Base-by-base conservation (phyloP, 352 stramenopile genomes). In the Phytopythium mirpurense region DNA sequence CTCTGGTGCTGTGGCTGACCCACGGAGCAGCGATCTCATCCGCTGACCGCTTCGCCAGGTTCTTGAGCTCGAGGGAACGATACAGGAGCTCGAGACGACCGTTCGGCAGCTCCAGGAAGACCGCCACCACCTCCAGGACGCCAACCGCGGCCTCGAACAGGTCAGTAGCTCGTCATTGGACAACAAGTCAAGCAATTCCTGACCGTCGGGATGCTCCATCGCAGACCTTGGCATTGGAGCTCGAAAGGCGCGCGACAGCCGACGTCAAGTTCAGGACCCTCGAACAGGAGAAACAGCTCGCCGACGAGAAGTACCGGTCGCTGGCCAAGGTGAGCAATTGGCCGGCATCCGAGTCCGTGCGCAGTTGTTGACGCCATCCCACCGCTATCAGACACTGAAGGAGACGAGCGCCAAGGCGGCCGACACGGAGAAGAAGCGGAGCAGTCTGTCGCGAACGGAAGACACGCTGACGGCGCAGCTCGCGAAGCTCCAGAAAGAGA, bases 221-320 rank as follows among this genome's bases (percentile, higher is more conserved):
- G 23, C 32, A 70, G 59, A 41, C 14, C 41, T 47, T 70, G 34
- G 26, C 26, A 36, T 38, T 19, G 12, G 63, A 70, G 29, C 29
- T 51, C 5, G 54, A 63, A 23, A 52, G 51, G 45, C 51, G 54
- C 24, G 42, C 44, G 14, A 43, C 55, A 12, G 46, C 27, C 16
- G 65, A 78, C 29, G 53, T 51, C n/a, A 34, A 63, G 4, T 23
- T 31, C n/a, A 69, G 52, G 40, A 59, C 35, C 3, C 19, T 54
- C 2, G 52, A 72, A 19, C 50, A 63, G 18, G 76, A 83, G 32
- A 89, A 87, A 23, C 19, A 60, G 21, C 23, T 37, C 8, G 51
- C 81, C 8, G 72, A 87, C 40, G 74, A 86, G 5, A 84, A 81
- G 26, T 43, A 72, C 4, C 60, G 60, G 38, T 36, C 50, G 14